A percentile compares a stretch with the other conserved stretches of the same genome.
These are phyloP conservation scores for Trebouxiophyceae sp. DNA, from an alignment of 163 green algal species.

Conservation along the genomic window DNA sequence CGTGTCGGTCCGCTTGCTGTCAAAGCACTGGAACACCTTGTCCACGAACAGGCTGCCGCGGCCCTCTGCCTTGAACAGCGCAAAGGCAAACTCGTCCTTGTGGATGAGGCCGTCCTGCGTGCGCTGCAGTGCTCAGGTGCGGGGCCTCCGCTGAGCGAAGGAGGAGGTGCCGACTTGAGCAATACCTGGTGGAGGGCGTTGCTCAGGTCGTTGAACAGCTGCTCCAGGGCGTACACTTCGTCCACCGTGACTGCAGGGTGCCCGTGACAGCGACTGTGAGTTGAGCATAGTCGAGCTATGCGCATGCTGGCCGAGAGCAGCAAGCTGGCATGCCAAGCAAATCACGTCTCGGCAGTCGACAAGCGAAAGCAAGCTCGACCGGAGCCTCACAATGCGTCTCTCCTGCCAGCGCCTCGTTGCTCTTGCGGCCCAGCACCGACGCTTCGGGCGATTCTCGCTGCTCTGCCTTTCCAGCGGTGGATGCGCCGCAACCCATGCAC, in stretches of 20 bases:
- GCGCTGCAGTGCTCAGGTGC: neutral
- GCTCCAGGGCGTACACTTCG: slow-evolving; percentile 40
- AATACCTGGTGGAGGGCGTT: slow-evolving; percentile 41
- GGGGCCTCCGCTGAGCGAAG: too few relatives aligned
- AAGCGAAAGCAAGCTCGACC: neutral
- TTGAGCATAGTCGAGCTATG: too few relatives aligned
- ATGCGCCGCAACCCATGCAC: too few relatives aligned
- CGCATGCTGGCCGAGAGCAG: neutral
- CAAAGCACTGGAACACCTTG: slow-evolving; percentile 51
- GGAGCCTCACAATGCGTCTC: slow-evolving; percentile 26
- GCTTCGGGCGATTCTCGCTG: too few relatives aligned
- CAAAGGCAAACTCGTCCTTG: slow-evolving; percentile 61
- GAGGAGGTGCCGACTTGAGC: neutral
- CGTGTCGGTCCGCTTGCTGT: slow-evolving; percentile 50
- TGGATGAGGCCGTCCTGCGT: slow-evolving; percentile 55
- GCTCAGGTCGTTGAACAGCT: slow-evolving; percentile 42
- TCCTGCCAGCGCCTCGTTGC: slow-evolving; percentile 16
- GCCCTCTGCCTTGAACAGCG: slow-evolving; percentile 47
- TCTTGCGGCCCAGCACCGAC: too few relatives aligned
- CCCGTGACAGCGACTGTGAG: too few relatives aligned
- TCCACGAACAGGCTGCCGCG: slow-evolving; percentile 47
- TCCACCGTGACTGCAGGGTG: slow-evolving; percentile 28
- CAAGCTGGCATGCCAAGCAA: neutral
- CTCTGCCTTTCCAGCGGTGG: too few relatives aligned
- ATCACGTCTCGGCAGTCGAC: neutral